Conservation (phyloP, 2,329 filamentous ascomycete genomes). For the Fusarium circinatum region DNA sequence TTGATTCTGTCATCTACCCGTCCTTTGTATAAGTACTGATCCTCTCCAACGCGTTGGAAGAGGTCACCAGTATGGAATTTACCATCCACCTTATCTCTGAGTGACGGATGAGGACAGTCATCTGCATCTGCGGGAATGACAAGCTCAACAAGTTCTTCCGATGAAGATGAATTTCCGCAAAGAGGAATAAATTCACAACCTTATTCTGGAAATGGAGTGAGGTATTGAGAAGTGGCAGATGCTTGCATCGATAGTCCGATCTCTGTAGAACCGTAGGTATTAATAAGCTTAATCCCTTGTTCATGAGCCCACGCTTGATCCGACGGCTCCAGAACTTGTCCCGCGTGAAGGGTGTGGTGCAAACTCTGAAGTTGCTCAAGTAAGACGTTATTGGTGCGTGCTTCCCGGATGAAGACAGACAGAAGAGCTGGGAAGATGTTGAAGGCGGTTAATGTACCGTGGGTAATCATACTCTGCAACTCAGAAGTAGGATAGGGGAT, state of each 20-base stretch:
- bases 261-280: constrained; percentile 9
- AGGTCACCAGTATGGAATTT: constrained; percentile 9
- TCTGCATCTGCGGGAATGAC: neutral
- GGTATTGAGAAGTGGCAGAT: neutral
- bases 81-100: neutral
- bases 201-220: neutral
- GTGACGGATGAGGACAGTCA: neutral
- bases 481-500: neutral
- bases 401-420: neutral
- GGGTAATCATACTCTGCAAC: constrained; percentile 1
- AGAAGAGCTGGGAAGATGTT: neutral
- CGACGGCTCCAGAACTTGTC: neutral
- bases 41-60: neutral
- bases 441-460: neutral
- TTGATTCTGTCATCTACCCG: constrained; percentile 14
- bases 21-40: constrained; percentile 1
- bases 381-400: rapidly evolving
- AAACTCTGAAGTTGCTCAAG: neutral
- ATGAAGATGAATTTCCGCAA: rapidly evolving
- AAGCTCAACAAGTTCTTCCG: neutral
- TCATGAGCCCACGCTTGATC: neutral
- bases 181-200: neutral
- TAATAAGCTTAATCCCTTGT: neutral
- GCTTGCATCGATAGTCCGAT: neutral
- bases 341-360: neutral